Percentiles rank a stretch among this genome's conserved stretches.
These are phyloP conservation scores for Claviceps citrina DNA, from an alignment of 2,329 filamentous ascomycete species.

Conservation along the genomic window DNA sequence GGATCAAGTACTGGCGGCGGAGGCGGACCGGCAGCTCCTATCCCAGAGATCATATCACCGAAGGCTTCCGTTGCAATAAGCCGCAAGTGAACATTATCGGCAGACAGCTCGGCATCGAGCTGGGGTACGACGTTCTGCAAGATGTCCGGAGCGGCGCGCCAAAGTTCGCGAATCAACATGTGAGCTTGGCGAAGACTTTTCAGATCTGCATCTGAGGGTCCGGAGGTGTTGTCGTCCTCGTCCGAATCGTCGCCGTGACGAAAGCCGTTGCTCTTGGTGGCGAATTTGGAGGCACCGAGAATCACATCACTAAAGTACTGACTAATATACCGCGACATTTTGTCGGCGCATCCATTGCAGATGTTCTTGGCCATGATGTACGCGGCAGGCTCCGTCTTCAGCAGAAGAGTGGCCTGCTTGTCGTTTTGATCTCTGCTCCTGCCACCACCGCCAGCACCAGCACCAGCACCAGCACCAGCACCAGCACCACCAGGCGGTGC, in stretches of 20 bases:
- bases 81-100: conserved; percentile 76
- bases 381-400: conserved; percentile 77
- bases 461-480: too few relatives aligned
- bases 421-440: conserved; percentile 51
- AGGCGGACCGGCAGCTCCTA: conserved; percentile 79
- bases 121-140: conserved; percentile 89
- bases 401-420: conserved; percentile 67
- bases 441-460: too few relatives aligned
- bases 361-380: conserved; percentile 95
- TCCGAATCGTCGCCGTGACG: conserved; percentile 48
- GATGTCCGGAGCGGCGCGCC: conserved; percentile 78
- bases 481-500: conserved; percentile 57
- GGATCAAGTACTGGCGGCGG: conserved; percentile 59
- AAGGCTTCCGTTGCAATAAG: conserved; percentile 84
- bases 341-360: conserved; percentile 76
- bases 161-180: conserved; percentile 74
- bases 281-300: conserved; percentile 60
- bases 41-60: conserved; percentile 85
- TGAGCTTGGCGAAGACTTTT: conserved; percentile 84
- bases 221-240: conserved; percentile 42
- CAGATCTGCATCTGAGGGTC: conserved; percentile 68
- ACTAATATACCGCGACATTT: conserved; percentile 87
- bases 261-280: conserved; percentile 38
- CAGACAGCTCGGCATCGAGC: conserved; percentile 78
- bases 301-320: conserved; percentile 97